phyloP scores from a whole-genome alignment of 192 early-diverging fungal genomes.

The Linderina pennispora region DNA sequence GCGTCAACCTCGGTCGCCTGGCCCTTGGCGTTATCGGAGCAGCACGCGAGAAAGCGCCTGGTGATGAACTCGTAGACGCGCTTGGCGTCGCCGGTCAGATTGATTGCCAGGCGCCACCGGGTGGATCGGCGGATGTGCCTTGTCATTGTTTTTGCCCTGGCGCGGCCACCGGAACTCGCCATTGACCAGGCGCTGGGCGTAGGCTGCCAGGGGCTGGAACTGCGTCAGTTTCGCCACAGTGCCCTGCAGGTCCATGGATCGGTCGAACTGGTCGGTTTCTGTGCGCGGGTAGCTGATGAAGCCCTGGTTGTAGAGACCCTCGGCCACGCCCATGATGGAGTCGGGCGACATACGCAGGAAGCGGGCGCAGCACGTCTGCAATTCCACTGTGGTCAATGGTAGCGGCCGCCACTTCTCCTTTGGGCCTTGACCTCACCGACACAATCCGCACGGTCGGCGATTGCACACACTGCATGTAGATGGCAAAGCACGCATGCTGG shows the following conservation, averaged over 20 bases:
- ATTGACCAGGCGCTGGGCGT: conserved; percentile 51
- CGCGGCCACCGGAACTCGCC: conserved; percentile 71
- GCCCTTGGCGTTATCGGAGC: conserved; percentile 86
- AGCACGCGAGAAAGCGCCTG: conserved; percentile 86
- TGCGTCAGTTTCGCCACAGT: conserved; percentile 58
- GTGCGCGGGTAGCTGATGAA: conserved; percentile 95
- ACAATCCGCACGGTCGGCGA: conserved; percentile 52
- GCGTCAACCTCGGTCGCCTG: conserved; percentile 71
- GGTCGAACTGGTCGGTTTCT: conserved; percentile 88
- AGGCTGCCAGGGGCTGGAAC: conserved; percentile 43
- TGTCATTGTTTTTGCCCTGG: conserved; percentile 81
- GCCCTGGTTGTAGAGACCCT: conserved; percentile 80
- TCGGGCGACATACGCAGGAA: conserved; percentile 72
- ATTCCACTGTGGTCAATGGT: conserved; percentile 91
- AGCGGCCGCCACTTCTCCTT: conserved; percentile 85
- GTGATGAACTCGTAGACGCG: conserved; percentile 83
- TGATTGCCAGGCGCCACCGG: conserved; percentile 58
- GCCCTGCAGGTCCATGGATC: conserved; percentile 60
- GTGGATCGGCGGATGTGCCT: conserved; percentile 98
- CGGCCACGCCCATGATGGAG: conserved; percentile 77
- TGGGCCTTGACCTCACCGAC: conserved; percentile 52
- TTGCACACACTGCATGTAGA: conserved; percentile 73
- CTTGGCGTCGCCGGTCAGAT: conserved; percentile 58
- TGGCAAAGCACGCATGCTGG: conserved; percentile 55
- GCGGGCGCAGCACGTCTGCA: conserved; percentile 77